Evolutionary conservation across 352 stramenopile species (phyloP), one percentile per base, ranked within the genome.

Genomic region (Pythium rishiriense): DNA sequence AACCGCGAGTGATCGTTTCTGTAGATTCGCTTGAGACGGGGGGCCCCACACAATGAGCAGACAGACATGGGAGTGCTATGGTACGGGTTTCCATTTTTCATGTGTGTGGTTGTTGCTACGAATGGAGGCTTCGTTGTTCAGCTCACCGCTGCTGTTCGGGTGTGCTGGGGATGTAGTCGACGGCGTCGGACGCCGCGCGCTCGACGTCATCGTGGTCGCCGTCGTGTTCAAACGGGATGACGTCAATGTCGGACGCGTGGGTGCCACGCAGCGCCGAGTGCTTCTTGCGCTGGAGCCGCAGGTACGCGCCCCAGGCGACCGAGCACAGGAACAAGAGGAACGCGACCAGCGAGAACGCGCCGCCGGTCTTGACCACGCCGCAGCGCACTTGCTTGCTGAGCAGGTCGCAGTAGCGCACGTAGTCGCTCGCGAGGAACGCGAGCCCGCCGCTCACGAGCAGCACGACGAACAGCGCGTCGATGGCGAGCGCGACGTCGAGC

Each of bases 391-490:
- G 63, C 26, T 61, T 63, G 35, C 59, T 42, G 37, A 89, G 48
- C 15, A 64, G 51, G 57, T 76, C 58, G 58, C 83, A 92, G 68
- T 90, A 87, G 28, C 71, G 77, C 42, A 89, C 69, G 58, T 89
- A 92, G 67, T 92, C 83, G 43, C 74, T 81, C 25, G 75, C 83
- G 1, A 81, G 81, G 22, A 92, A 65, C 10, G 75, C 77, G 46
- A 75, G 87, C 26, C 75, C 83, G 12, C 73, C 75, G 61, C 83
- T 90, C 56, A 92, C 74, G 47, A 87, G 76, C 47, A 92, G 75
- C 52, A 92, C 81, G 5, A 79, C 85, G 50, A 92, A 85, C 55
- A 83, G 49, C 42, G 79, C 73, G 69, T 92, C 83, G 19, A 88
- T 55, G 52, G 48, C 60, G 48, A 90, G 73, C 53, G 58, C 76